A percentile compares a stretch with the other conserved stretches of the same genome.
Conservation (phyloP, 1,139 yeast genomes). For the Spathaspora sp. region DNA sequence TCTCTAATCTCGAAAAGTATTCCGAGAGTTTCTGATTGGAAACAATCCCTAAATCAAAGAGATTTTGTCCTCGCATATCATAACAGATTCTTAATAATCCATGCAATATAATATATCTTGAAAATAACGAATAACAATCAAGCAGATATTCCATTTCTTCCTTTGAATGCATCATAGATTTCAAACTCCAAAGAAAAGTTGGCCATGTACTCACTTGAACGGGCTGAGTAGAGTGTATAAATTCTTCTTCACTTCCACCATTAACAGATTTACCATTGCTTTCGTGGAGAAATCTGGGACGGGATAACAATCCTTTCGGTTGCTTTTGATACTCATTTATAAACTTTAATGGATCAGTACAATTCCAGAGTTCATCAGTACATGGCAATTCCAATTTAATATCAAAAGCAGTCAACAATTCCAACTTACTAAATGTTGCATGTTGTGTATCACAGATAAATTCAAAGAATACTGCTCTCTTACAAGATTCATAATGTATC, state of each 20-base stretch:
- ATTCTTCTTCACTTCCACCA: not conserved
- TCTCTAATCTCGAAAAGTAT: conserved; percentile 28
- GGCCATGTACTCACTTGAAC: conserved; percentile 35
- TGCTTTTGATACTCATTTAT: conserved; percentile 25
- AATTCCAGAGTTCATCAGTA: conserved; percentile 41
- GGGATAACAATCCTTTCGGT: conserved; percentile 22
- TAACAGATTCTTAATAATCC: conserved; percentile 37
- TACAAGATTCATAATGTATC: conserved; percentile 27
- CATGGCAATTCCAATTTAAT: conserved; percentile 40
- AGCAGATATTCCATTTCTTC: conserved; percentile 32
- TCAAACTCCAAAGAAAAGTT: conserved; percentile 33
- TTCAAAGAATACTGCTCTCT: conserved; percentile 28
- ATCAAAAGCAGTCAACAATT: conserved; percentile 30
- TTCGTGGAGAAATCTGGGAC: conserved; percentile 8
- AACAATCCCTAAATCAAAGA: conserved; percentile 25
- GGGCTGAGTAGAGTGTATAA: not conserved
- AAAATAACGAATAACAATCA: conserved; percentile 38
- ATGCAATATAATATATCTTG: conserved; percentile 36
- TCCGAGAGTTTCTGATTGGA: conserved; percentile 8
- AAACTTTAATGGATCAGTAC: conserved; percentile 23
- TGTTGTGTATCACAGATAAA: conserved; percentile 32
- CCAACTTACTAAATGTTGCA: conserved; percentile 21
- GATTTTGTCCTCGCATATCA: conserved; percentile 24
- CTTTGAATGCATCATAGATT: conserved; percentile 32
- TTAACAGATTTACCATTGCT: conserved; percentile 5